Evolutionary conservation across 2,329 filamentous ascomycete genomes (phyloP).

Genomic region (Aspergillus pseudoterreus): DNA sequence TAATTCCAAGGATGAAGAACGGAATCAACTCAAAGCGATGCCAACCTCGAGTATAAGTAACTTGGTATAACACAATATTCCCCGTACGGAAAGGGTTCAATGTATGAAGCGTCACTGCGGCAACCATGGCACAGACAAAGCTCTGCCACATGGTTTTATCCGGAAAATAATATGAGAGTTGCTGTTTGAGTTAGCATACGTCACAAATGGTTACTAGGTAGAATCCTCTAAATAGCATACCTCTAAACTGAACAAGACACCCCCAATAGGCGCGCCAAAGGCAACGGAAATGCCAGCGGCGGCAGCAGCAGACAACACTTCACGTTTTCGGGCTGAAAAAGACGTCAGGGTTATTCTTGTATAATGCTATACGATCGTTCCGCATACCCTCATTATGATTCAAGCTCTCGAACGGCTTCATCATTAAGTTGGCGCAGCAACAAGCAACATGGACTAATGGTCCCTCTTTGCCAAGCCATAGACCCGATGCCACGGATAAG

Average conservation of each 20-base stretch:
- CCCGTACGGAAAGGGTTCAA: constrained; percentile 93
- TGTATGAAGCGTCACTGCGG: constrained; percentile 85
- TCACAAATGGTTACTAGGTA: not conserved
- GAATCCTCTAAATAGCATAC: constrained; percentile 39
- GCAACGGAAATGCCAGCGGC: constrained; percentile 91
- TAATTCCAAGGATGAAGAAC: constrained; percentile 78
- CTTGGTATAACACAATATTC: constrained; percentile 93
- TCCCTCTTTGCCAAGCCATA: constrained; percentile 97
- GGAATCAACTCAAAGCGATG: constrained; percentile 91
- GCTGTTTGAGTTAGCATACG: constrained; percentile 42
- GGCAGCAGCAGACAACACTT: constrained; percentile 87
- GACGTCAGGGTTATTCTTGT: not conserved
- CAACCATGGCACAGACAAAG: constrained; percentile 99
- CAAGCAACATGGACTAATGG: constrained; percentile 94
- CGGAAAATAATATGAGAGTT: constrained; percentile 95
- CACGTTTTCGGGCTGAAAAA: constrained; percentile 75
- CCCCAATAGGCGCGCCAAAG: constrained; percentile 90
- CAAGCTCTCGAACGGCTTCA: constrained; percentile 79
- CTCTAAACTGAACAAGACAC: constrained; percentile 93
- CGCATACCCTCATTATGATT: constrained; percentile 75
- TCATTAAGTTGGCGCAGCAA: constrained; percentile 91
- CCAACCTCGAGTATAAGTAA: constrained; percentile 88
- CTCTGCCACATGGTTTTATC: constrained; percentile 99
- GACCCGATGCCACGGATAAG: constrained; percentile 84
- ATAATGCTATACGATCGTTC: constrained; percentile 8